Base-by-base conservation (phyloP, 1,139 yeast species). In the Spencermartinsiella ligniputridi region DNA sequence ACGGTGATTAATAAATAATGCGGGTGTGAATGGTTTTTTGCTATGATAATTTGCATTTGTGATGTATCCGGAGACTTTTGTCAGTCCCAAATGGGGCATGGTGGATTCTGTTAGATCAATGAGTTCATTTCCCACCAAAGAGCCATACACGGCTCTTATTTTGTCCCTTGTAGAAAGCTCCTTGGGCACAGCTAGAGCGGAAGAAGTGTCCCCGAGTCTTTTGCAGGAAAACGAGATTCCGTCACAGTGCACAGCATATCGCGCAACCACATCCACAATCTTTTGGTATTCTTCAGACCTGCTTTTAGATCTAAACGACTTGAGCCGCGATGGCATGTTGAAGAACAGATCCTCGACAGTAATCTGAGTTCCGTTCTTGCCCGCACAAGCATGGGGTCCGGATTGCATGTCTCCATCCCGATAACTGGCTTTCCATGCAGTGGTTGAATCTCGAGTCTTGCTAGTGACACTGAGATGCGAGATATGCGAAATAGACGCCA, bases 341-440 rank as follows among this genome's bases (percentile, higher is more conserved):
- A 83, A 94, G 59, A 94, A 94, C 48, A 94, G 69, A 60, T 92
- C 96, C 60, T 89, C 97, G 3, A 89, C 95, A 0, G 76, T 66
- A 34, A 94, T 76, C 50, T 83, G 89, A 0, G 98, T 92, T 0
- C 99, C 99, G 38, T 74, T 75, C 49, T 78, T 82, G 0, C 97
- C 97, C 0, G 98, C 98, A 1, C 78, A 73, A 0, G 96, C 89
- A 51, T 76, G 76, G 0, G 94, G 87, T 0, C 74, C 78, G 1
- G 61, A 48, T 48, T 63, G 35, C 52, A 45, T 29, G 45, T 50
- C 6, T 1, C 97, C 97, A 49, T 81, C 80, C 1, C 73, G 50
- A 57, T 82, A 90, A 20, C 66, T 69, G 0, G 83, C 87, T 52
- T 57, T 51, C 66, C 76, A 78, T 0, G 97, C 98, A 58, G 89